These are phyloP conservation scores for Aspergillus sp. DNA, from an alignment of 2,329 filamentous ascomycete genomes.

Conservation along the genomic window DNA sequence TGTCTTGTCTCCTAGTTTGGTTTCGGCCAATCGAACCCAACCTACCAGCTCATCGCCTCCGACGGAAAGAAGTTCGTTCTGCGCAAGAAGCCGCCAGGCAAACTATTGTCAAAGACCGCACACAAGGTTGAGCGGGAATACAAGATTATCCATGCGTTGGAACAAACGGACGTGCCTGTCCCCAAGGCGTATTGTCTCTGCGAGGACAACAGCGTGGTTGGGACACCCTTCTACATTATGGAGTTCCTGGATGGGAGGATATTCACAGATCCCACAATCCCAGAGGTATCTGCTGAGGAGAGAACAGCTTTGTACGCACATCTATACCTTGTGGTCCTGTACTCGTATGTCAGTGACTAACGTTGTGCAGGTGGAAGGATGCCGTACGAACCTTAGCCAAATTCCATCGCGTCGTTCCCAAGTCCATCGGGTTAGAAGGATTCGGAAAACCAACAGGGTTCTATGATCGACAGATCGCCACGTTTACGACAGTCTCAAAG, in stretches of 20 bases:
- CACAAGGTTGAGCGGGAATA: slow-evolving; percentile 97
- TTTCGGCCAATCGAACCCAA: slow-evolving; percentile 96
- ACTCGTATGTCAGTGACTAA: slow-evolving; percentile 4
- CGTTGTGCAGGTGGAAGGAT: slow-evolving; percentile 66
- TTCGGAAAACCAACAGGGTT: slow-evolving; percentile 77
- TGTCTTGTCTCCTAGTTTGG: slow-evolving; percentile 66
- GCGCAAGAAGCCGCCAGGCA: slow-evolving; percentile 97
- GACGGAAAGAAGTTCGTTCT: slow-evolving; percentile 75
- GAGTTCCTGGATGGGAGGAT: slow-evolving; percentile 91
- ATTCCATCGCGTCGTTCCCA: slow-evolving; percentile 73
- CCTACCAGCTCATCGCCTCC: slow-evolving; percentile 80
- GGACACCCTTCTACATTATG: slow-evolving; percentile 97
- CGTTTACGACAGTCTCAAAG: slow-evolving; percentile 74
- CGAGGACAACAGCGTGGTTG: slow-evolving; percentile 75
- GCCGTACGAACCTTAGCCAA: slow-evolving; percentile 80
- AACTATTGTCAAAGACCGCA: slow-evolving; percentile 86
- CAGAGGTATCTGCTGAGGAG: slow-evolving; percentile 66
- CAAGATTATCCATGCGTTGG: slow-evolving; percentile 81
- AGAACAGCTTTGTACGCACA: slow-evolving; percentile 65
- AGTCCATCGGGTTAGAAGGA: slow-evolving; percentile 63
- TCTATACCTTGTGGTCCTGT: background rate
- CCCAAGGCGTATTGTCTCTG: slow-evolving; percentile 82
- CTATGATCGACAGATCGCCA: slow-evolving; percentile 81
- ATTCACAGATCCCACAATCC: slow-evolving; percentile 84
- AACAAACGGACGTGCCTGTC: slow-evolving; percentile 77